phyloP scores from a whole-genome alignment of 2,329 filamentous ascomycete genomes.

The Cladosporium colombiae region DNA sequence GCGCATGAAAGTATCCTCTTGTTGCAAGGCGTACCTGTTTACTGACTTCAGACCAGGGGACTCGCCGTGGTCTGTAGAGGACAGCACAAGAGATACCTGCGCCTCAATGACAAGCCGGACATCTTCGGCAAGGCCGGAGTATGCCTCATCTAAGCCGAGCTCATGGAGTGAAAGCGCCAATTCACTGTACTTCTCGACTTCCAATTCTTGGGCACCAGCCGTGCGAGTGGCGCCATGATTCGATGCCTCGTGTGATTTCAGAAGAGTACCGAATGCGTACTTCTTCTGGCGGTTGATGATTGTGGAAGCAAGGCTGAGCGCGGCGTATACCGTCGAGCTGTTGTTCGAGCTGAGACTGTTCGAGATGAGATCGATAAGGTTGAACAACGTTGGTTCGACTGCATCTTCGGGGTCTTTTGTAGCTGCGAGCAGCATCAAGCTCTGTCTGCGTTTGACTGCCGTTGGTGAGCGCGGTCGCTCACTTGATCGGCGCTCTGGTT shows the following conservation, averaged over 20 bases:
- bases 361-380: constrained; percentile 84
- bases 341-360: constrained; percentile 83
- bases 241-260: constrained; percentile 65
- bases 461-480: constrained; percentile 49
- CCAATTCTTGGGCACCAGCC: constrained; percentile 71
- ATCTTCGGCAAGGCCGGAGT: constrained; percentile 71
- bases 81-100: constrained; percentile 24
- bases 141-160: constrained; percentile 71
- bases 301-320: constrained; percentile 80
- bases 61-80: constrained; percentile 17
- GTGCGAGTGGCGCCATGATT: constrained; percentile 62
- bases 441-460: constrained; percentile 78
- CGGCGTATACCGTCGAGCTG: constrained; percentile 85
- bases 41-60: constrained; percentile 9
- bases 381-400: constrained; percentile 85
- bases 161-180: constrained; percentile 69
- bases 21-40: constrained; percentile 22
- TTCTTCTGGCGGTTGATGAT: constrained; percentile 85
- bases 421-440: constrained; percentile 80
- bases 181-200: constrained; percentile 70
- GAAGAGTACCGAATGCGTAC: constrained; percentile 76
- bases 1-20: constrained; percentile 61
- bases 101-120: constrained; percentile 44
- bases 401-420: constrained; percentile 73
- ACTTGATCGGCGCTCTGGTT: constrained; percentile 10